Percentiles rank a stretch among this genome's conserved stretches.
Evolutionary conservation across 1,284 basidiomycete species (phyloP).

Genomic region (Tremellales sp.): DNA sequence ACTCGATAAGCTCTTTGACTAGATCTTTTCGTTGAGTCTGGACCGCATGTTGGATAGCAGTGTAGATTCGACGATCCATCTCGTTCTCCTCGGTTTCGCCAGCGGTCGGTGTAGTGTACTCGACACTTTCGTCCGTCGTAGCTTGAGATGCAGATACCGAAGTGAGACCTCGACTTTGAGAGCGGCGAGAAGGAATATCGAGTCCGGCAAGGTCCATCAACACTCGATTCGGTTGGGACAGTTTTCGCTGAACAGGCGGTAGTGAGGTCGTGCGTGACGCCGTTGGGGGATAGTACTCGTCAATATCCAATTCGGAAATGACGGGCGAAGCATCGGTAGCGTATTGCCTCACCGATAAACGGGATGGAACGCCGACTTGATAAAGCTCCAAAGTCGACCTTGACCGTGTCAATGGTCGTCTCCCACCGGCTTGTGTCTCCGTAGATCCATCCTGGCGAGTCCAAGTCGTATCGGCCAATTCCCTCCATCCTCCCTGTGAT

Average conservation of each 20-base stretch:
- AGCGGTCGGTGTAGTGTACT: background rate
- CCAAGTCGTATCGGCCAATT: too few relatives aligned
- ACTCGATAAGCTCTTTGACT: slow-evolving; percentile 12
- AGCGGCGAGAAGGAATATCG: slow-evolving; percentile 16
- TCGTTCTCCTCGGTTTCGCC: background rate
- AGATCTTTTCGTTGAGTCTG: background rate
- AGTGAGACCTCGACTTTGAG: background rate
- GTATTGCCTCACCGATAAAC: too few relatives aligned
- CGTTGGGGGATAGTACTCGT: too few relatives aligned
- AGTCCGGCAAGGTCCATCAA: slow-evolving; percentile 42
- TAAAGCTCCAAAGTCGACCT: too few relatives aligned
- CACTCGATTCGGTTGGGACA: slow-evolving; percentile 32
- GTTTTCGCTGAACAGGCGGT: slow-evolving; percentile 8
- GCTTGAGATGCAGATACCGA: background rate
- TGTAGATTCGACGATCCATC: slow-evolving; percentile 1
- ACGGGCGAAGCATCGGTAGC: too few relatives aligned
- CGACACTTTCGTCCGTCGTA: background rate
- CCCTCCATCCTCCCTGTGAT: too few relatives aligned
- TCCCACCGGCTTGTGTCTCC: too few relatives aligned
- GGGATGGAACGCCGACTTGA: too few relatives aligned
- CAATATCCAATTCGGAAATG: too few relatives aligned
- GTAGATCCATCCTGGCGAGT: too few relatives aligned
- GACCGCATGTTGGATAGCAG: slow-evolving; percentile 2
- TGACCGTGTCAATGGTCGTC: too few relatives aligned
- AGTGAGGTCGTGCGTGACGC: slow-evolving; percentile 1